phyloP scores from a whole-genome alignment of 2,329 filamentous ascomycete species.

The Colletotrichum simmondsii region DNA sequence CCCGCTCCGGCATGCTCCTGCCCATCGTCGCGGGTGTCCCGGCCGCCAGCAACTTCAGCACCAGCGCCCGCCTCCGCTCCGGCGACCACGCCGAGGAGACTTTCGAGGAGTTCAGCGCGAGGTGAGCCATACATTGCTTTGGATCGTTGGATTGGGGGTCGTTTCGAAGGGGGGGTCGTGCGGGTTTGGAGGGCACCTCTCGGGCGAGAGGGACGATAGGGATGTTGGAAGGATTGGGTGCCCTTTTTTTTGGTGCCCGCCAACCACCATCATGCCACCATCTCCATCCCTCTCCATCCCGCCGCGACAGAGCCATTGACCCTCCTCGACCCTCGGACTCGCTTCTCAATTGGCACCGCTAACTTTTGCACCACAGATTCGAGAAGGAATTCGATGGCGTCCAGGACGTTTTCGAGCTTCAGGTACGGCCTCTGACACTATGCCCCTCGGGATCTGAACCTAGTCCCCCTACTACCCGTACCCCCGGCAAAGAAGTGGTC shows the following conservation, averaged over 20 bases:
- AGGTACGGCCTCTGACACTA: constrained; percentile 68
- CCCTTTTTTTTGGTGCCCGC: not conserved
- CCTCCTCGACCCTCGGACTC: not conserved
- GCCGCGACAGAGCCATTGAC: constrained; percentile 21
- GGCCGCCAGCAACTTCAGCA: constrained; percentile 70
- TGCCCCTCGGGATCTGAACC: constrained; percentile 22
- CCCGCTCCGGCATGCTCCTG: constrained; percentile 61
- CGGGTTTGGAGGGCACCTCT: not conserved
- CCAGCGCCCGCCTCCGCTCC: constrained; percentile 64
- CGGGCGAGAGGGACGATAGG: constrained; percentile 20
- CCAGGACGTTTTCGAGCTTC: constrained; percentile 99
- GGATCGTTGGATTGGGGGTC: not conserved
- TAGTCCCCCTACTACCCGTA: not conserved
- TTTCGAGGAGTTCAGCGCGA: constrained; percentile 98
- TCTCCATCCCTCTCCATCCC: not conserved
- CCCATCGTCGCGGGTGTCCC: constrained; percentile 58
- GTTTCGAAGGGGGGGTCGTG: not conserved
- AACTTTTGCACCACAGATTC: constrained; percentile 71
- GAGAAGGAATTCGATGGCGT: constrained; percentile 99
- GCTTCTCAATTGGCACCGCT: constrained; percentile 8
- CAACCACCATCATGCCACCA: constrained; percentile 3
- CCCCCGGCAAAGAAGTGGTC: constrained; percentile 34
- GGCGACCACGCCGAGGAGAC: constrained; percentile 89
- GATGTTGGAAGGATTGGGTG: constrained; percentile 13
- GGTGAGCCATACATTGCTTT: constrained; percentile 68